These are phyloP conservation scores for Curvularia sp. DNA, from an alignment of 2,329 filamentous ascomycete species.

Conservation along the genomic window DNA sequence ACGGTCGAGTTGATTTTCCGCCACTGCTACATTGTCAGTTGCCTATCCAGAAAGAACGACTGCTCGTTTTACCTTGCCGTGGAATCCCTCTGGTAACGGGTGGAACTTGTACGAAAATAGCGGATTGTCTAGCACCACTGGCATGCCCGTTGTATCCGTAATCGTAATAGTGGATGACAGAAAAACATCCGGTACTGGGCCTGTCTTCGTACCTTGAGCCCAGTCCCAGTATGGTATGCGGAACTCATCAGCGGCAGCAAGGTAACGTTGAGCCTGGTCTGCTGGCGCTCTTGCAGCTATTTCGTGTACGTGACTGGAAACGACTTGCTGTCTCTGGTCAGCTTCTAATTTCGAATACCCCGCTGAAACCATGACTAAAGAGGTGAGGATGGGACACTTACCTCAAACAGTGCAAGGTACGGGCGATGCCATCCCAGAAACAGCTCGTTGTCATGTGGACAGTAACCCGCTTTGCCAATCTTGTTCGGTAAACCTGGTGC, in stretches of 20 bases:
- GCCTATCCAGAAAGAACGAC: not conserved
- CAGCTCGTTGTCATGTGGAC: slow-evolving; percentile 76
- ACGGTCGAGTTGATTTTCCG: slow-evolving; percentile 32
- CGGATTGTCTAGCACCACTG: slow-evolving; percentile 36
- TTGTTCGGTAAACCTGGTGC: slow-evolving; percentile 46
- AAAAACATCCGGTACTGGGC: slow-evolving; percentile 39
- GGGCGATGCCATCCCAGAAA: slow-evolving; percentile 89
- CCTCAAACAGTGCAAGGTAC: slow-evolving; percentile 72
- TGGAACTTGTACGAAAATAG: slow-evolving; percentile 42
- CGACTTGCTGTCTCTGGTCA: slow-evolving; percentile 35
- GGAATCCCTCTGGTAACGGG: slow-evolving; percentile 35
- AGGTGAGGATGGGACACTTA: slow-evolving; percentile 29
- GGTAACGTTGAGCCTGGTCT: slow-evolving; percentile 30
- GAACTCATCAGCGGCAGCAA: slow-evolving; percentile 38
- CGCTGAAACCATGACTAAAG: accelerated
- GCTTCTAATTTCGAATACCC: not conserved
- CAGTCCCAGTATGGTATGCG: slow-evolving; percentile 50
- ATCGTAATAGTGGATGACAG: slow-evolving; percentile 26
- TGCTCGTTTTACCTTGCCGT: slow-evolving; percentile 24
- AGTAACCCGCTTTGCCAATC: slow-evolving; percentile 66
- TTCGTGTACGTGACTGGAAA: slow-evolving; percentile 33
- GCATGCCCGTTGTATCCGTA: slow-evolving; percentile 23
- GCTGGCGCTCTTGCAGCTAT: slow-evolving; percentile 29
- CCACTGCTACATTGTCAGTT: slow-evolving; percentile 30
- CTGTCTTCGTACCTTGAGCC: slow-evolving; percentile 32